Evolutionary conservation across 331 rosid genomes (phyloP).

Genomic region (Erythrophleum ivorense): DNA sequence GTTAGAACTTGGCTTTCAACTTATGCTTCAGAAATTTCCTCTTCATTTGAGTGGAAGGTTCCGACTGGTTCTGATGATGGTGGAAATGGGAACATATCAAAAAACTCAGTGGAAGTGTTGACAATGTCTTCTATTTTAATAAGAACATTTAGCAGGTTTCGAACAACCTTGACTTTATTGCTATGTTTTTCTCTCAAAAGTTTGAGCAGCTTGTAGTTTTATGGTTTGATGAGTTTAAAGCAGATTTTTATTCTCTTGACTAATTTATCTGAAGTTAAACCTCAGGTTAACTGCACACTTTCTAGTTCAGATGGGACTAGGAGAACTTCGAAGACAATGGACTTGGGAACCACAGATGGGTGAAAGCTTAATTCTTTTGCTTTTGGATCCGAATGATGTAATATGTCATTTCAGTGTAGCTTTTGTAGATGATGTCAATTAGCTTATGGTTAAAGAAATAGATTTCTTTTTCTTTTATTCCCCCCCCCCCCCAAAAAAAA

Average conservation of each 20-base stretch:
- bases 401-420: constrained; percentile 33
- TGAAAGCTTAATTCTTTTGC: constrained; percentile 90
- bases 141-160: constrained; percentile 77
- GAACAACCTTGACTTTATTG: constrained; percentile 40
- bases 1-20: constrained; percentile 74
- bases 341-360: constrained; percentile 95
- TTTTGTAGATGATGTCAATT: constrained; percentile 30
- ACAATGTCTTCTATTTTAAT: constrained; percentile 70
- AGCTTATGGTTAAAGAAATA: constrained; percentile 26
- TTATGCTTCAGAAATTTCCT: constrained; percentile 66
- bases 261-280: constrained; percentile 49
- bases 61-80: constrained; percentile 97
- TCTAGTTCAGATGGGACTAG: constrained; percentile 72
- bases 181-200: constrained; percentile 29
- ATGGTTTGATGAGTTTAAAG: constrained; percentile 13
- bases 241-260: constrained; percentile 33
- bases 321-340: constrained; percentile 81
- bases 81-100: constrained; percentile 72
- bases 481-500: too few relatives aligned
- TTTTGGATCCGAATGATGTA: constrained; percentile 90
- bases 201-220: constrained; percentile 32
- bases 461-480: neutral
- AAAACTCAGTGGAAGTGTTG: constrained; percentile 78
- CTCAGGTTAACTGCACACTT: constrained; percentile 91
- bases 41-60: constrained; percentile 85